A percentile compares a stretch with the other conserved stretches of the same genome.
phyloP scores from a whole-genome alignment of 139 green algal species.

The Tetraselmis chui region DNA sequence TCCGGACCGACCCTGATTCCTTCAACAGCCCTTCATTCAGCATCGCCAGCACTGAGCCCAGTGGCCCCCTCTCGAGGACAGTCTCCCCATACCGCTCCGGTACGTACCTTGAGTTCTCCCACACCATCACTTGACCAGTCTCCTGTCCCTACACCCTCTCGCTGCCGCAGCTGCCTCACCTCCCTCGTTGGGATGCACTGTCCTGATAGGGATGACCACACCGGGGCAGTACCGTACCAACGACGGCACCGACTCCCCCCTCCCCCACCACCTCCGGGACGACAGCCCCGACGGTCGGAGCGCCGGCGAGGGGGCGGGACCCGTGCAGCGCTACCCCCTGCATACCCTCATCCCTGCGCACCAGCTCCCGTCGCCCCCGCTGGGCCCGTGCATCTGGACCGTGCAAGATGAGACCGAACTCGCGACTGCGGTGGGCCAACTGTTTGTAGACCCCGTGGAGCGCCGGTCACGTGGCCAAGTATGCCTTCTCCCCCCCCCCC shows the following conservation, averaged over 20 bases:
- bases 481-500: no score
- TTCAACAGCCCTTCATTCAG: background rate
- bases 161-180: background rate
- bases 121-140: no score
- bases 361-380: slow-evolving; percentile 29
- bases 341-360: slow-evolving; percentile 25
- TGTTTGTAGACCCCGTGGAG: slow-evolving; percentile 45
- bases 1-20: background rate
- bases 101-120: no score
- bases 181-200: no score
- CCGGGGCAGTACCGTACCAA: background rate
- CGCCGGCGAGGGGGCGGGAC: no score
- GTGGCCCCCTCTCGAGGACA: background rate
- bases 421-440: slow-evolving; percentile 18
- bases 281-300: background rate
- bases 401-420: slow-evolving; percentile 25
- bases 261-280: background rate
- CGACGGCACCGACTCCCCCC: background rate
- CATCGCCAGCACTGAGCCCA: background rate
- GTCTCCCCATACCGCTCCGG: background rate
- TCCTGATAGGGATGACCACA: background rate
- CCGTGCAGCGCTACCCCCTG: background rate
- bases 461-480: slow-evolving; percentile 38
- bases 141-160: no score
- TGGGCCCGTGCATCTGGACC: slow-evolving; percentile 47